phyloP scores from a whole-genome alignment of 805 yeast species.

The Candida gorgasii region DNA sequence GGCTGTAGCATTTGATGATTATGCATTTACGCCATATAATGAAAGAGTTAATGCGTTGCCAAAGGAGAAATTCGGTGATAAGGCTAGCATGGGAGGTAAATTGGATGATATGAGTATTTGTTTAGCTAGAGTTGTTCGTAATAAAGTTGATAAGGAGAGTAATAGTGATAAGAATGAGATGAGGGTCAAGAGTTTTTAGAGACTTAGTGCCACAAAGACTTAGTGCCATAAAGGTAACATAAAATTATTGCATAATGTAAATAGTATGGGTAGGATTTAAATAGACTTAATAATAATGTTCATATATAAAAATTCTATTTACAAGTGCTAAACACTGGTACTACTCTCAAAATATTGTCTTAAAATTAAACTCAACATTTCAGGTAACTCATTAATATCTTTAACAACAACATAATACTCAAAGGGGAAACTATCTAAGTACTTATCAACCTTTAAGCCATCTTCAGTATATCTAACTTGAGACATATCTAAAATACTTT shows the following conservation, averaged over 20 bases:
- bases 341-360: constrained; percentile 77
- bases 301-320: too few species aligned
- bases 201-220: too few species aligned
- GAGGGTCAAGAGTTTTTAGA: background rate
- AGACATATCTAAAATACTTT: constrained; percentile 90
- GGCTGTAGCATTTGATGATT: constrained; percentile 52
- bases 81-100: constrained; percentile 50
- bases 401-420: constrained; percentile 94
- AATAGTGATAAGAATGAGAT: too few species aligned
- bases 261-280: too few species aligned
- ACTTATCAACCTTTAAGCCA: constrained; percentile 73
- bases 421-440: constrained; percentile 93
- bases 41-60: constrained; percentile 49
- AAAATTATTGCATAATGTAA: too few species aligned
- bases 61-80: constrained; percentile 26
- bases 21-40: constrained; percentile 54
- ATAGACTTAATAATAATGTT: too few species aligned
- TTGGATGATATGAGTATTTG: constrained; percentile 56
- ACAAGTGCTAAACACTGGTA: background rate
- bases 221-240: too few species aligned
- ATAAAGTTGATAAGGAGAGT: constrained; percentile 3
- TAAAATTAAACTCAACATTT: constrained; percentile 82
- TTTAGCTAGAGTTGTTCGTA: constrained; percentile 42
- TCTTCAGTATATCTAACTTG: constrained; percentile 85
- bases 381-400: constrained; percentile 86